Base-by-base conservation (phyloP, 176 grass and related monocot species). In the Alloteropsis semialata region DNA sequence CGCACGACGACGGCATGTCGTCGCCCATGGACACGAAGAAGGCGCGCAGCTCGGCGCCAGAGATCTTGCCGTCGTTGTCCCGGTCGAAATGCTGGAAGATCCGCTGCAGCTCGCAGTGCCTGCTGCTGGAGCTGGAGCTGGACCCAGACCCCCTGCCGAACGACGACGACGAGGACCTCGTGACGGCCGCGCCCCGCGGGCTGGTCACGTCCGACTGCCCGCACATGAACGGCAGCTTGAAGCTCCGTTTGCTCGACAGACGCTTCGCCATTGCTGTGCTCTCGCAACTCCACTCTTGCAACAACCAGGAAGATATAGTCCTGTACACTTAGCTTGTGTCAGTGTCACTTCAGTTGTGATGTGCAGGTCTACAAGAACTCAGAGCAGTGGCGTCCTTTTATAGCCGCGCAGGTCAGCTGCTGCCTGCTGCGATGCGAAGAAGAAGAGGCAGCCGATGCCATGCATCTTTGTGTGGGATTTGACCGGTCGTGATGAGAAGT, bases 31-130 rank as follows among this genome's bases (percentile, higher is more conserved):
- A 89, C 27, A 80, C 76, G 66, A 98, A 95, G 81, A 92, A 98
- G 36, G 86, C 82, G 21, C 79, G 71, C 70, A 98, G 85, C 84
- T 98, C 96, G 18, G 73, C 32, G 70, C 87, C 79, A 30, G 96
- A 98, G 73, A 98, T 88, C 83, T 87, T 93, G 33, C 95, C 90
- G 42, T 98, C 92, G 44, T 85, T 89, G 82, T 98, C 96, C 42
- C 56, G 36, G 72, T 98, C 96, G 75, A 98, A 95, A 76, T 98
- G 90, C 78, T 78, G 90, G 59, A 98, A 98, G 66, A 95, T 92
- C 64, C 84, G 81, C 27, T 86, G 91, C 77, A 98, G 81, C 77
- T 91, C 92, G 16, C 54, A 48, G 37, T 78, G 75, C 48, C 89
- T 86, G 72, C 84, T 72, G 38, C 41, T 43, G n/a, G 32, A 42